Evolutionary conservation across 2,329 filamentous ascomycete species (phyloP).

Genomic region (Diaporthe sp.): DNA sequence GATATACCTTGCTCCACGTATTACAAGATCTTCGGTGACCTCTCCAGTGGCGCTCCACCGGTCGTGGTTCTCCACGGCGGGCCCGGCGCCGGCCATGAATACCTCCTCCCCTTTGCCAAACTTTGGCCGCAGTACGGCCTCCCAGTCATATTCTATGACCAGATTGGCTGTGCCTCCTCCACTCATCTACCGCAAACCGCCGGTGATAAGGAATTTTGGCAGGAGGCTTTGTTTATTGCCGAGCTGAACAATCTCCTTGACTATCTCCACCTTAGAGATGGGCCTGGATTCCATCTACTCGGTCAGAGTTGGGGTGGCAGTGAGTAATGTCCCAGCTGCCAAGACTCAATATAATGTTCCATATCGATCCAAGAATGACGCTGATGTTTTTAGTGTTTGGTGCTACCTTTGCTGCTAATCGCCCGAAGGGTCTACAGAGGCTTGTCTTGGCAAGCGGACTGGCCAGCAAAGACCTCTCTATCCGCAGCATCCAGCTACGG

Average conservation of each 20-base stretch:
- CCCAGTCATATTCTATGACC: constrained; percentile 68
- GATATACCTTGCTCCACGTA: constrained; percentile 29
- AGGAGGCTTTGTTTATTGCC: constrained; percentile 43
- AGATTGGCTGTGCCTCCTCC: constrained; percentile 64
- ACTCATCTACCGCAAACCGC: constrained; percentile 61
- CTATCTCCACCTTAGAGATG: constrained; percentile 39
- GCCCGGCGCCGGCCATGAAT: constrained; percentile 60
- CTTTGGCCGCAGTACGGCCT: constrained; percentile 45
- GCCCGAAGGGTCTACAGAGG: constrained; percentile 44
- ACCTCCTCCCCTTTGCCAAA: constrained; percentile 47
- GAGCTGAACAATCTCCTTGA: constrained; percentile 47
- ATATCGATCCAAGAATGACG: neutral
- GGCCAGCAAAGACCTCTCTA: constrained; percentile 46
- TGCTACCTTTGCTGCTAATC: constrained; percentile 12
- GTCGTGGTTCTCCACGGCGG: constrained; percentile 54
- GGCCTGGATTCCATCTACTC: constrained; percentile 39
- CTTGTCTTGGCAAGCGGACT: constrained; percentile 49
- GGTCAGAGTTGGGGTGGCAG: constrained; percentile 37
- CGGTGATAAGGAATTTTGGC: constrained; percentile 45
- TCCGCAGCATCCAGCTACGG: neutral
- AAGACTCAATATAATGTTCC: neutral
- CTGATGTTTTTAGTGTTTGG: neutral
- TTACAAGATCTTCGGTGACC: constrained; percentile 38
- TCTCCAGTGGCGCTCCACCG: constrained; percentile 1
- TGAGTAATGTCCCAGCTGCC: neutral